Percentiles rank a stretch among this genome's conserved stretches.
phyloP scores from a whole-genome alignment of 1,284 basidiomycete genomes.

The Rhodofomes roseus region DNA sequence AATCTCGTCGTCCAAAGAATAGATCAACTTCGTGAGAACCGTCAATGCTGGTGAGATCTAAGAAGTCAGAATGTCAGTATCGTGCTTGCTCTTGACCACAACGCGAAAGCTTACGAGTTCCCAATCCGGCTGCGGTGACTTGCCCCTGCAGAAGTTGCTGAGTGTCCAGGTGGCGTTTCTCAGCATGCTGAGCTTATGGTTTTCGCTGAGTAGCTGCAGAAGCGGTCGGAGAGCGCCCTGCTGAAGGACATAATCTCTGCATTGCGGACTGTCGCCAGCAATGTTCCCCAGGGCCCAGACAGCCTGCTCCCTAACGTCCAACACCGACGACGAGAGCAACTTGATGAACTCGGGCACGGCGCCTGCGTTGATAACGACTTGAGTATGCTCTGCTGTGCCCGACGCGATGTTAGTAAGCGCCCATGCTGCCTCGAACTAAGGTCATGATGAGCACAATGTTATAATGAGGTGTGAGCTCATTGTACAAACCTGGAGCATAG shows the following conservation, averaged over 20 bases:
- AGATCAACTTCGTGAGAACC: constrained; percentile 97
- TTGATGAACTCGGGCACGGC: constrained; percentile 99
- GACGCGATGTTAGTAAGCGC: constrained; percentile 99
- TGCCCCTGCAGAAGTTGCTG: constrained; percentile 97
- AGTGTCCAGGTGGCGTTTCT: constrained; percentile 97
- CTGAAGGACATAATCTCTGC: constrained; percentile 86
- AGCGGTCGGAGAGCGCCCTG: constrained; percentile 74
- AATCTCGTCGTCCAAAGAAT: constrained; percentile 98
- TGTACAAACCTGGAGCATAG: constrained; percentile 85
- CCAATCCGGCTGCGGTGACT: constrained; percentile 95
- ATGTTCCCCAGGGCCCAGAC: constrained; percentile 98
- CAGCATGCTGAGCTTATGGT: constrained; percentile 97
- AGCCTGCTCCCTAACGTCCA: constrained; percentile 94
- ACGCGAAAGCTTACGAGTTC: constrained; percentile 61
- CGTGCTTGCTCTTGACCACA: constrained; percentile 9
- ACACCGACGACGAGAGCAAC: constrained; percentile 80
- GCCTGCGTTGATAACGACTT: constrained; percentile 93
- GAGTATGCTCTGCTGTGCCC: constrained; percentile 97
- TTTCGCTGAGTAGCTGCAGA: constrained; percentile 70
- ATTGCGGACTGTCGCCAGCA: constrained; percentile 92
- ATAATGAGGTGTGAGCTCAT: constrained; percentile 4
- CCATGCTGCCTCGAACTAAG: constrained; percentile 98
- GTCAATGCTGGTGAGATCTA: constrained; percentile 96
- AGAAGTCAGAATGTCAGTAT: neutral
- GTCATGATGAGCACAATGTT: constrained; percentile 1